Evolutionary conservation across 176 grass and related monocot species (phyloP), one percentile per base, ranked within the genome.

Genomic region (Rhipidocladum racemiflorum): DNA sequence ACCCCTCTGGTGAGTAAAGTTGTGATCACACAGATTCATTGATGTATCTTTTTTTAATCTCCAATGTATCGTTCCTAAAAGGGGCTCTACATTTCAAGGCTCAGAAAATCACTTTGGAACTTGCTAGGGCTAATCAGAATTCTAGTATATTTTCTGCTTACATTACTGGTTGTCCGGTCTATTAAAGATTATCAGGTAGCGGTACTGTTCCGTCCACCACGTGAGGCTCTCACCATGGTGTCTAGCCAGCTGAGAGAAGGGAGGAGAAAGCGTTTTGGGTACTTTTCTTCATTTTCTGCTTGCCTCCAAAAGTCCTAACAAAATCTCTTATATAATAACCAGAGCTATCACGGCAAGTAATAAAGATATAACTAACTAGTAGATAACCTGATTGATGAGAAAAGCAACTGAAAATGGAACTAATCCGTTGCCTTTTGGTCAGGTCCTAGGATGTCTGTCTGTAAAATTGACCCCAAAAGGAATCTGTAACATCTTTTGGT

Each of bases 61-160:
- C 54, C 71, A 55, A 23, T 35, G n/a, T 48, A 11, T 81, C 11
- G 40, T 72, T 72, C 21, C 11, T 72, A 72, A 72, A 82, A 63
- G 43, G 54, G 42, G 29, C 30, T 82, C 48, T 21, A 60, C 25
- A 71, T 60, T 59, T 5, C 38, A 42, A 76, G 30, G 55, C 14
- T 60, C 16, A 4, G 35, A 12, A 70, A 24, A 44, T 39, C n/a
- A 61, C 23, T 44, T 21, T 3, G 29, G 18, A 57, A 61, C 36
- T 20, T 27, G 7, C 45, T 49, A 68, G 57, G 72, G 34, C 23
- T 21, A 74, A 74, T 64, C 21, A 83, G 61, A 38, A 59, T 59
- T 76, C 23, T 44, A 72, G 17, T 43, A 30, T 45, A 32, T 30
- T 5, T 29, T 50, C 64, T 66, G 25, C 24, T 15, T 45, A 7